A percentile compares a stretch with the other conserved stretches of the same genome.
These are phyloP conservation scores for Funneliformis caledonium DNA, from an alignment of 371 early-diverging fungal genomes.

Conservation along the genomic window DNA sequence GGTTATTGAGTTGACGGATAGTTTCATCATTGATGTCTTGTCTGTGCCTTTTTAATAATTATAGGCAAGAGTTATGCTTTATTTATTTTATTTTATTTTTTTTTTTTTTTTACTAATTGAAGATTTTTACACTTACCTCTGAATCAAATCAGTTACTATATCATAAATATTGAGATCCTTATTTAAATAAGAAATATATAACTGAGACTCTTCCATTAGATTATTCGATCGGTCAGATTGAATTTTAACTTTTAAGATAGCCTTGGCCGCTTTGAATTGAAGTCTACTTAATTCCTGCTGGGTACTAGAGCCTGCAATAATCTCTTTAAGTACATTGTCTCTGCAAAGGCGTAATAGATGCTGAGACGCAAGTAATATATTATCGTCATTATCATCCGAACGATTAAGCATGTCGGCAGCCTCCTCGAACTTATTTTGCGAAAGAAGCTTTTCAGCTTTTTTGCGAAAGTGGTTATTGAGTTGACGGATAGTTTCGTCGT, in stretches of 20 bases:
- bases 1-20: background rate
- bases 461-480: background rate
- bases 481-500: background rate
- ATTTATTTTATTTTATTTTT: too few species aligned
- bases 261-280: background rate
- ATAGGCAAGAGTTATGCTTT: too few species aligned
- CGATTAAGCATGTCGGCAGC: too few species aligned
- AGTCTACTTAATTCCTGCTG: background rate
- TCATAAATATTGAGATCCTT: background rate
- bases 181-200: background rate
- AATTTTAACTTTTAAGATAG: too few species aligned
- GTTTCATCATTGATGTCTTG: conserved; percentile 14
- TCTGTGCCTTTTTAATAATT: background rate
- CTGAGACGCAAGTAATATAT: background rate
- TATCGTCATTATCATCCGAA: background rate
- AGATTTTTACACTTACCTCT: too few species aligned
- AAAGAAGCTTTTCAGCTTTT: too few species aligned
- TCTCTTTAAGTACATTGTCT: background rate
- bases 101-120: too few species aligned
- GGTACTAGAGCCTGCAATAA: background rate
- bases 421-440: too few species aligned
- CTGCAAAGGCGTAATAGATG: background rate
- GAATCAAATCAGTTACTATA: background rate
- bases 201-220: too few species aligned
- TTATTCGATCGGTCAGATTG: too few species aligned